Evolutionary conservation across 768 basidiomycete species (phyloP), one percentile per base, ranked within the genome.

Genomic region (Tulasnella sp.): DNA sequence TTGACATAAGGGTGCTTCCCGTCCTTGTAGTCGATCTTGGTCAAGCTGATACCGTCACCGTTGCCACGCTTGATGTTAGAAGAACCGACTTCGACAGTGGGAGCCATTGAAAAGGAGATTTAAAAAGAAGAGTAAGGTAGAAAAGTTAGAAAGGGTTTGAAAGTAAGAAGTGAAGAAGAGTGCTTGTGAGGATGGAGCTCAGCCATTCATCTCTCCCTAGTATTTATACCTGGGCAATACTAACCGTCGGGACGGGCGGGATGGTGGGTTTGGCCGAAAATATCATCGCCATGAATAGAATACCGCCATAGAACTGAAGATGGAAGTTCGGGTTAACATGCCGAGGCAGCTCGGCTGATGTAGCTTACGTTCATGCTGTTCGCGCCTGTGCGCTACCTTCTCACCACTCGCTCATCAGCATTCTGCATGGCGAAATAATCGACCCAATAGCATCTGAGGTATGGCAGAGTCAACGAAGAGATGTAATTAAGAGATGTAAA

Each of bases 91-190:
- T 37, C 54, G 24, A 12, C 24, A 7, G 24, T n/a, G 24, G 54
- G 24, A 24, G 54, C 54, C 54, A 54, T 54, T 54, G 54, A n/a
- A n/a, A 18, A 16, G 3, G 54, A n/a, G 54, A n/a, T 54, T 11
- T 74, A 74, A 40, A 44, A 24, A 42, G 75, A 54, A 24, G 75
- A 75, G 48, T 54, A 74, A 41, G 28, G n/a, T 79, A 72, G 48
- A 16, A 46, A 6, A 37, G 37, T 37, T 37, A 37, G 37, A 37
- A 37, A 37, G 37, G 37, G 37, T 2, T 37, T 37, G 37, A 37
- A 37, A 2, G 37, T 37, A 46, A 16, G 50, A 80, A 37, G 80
- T n/a, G 18, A 22, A 48, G 9, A 16, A 20, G 34, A 41, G 64
- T 24, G 28, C 50, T 40, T 20, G 54, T 44, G 72, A 4, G 22